Percentiles rank a stretch among this genome's conserved stretches.
These are phyloP conservation scores for Clonostachys sp. DNA, from an alignment of 2,329 filamentous ascomycete genomes.

Conservation along the genomic window DNA sequence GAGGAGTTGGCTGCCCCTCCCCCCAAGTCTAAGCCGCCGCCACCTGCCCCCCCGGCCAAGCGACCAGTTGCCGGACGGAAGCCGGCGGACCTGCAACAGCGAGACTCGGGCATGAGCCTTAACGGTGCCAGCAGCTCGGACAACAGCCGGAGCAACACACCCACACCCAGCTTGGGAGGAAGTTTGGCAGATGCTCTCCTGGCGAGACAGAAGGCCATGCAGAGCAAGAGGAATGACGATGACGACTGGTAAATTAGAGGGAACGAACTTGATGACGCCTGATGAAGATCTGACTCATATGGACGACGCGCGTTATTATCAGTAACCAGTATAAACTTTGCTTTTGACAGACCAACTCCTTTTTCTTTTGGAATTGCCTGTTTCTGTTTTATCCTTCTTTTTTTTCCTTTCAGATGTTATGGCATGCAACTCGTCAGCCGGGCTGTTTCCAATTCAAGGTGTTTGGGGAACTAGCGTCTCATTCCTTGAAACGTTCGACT, in stretches of 20 bases:
- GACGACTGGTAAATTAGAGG: conserved; percentile 57
- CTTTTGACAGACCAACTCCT: conserved; percentile 1
- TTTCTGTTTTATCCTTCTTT: conserved; percentile 7
- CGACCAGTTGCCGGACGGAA: conserved; percentile 71
- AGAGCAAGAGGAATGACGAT: conserved; percentile 62
- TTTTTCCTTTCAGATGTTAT: background rate
- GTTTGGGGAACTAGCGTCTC: too few relatives aligned
- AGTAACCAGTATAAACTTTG: conserved; percentile 2
- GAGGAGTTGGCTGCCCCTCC: conserved; percentile 73
- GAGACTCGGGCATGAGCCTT: conserved; percentile 67
- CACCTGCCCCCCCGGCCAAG: conserved; percentile 76
- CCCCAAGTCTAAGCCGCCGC: conserved; percentile 62
- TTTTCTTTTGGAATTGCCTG: too few relatives aligned
- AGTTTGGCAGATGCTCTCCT: conserved; percentile 76
- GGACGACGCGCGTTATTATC: conserved; percentile 1
- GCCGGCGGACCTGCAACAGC: conserved; percentile 61
- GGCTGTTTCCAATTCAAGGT: too few relatives aligned
- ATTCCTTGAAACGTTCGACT: too few relatives aligned
- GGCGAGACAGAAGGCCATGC: conserved; percentile 73
- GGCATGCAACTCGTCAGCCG: too few relatives aligned
- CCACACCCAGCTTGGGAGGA: conserved; percentile 66
- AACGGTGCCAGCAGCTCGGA: conserved; percentile 42
- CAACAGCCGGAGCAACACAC: conserved; percentile 65
- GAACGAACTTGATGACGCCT: conserved; percentile 13
- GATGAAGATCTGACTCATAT: conserved; percentile 4